Evolutionary conservation across 2,329 filamentous ascomycete genomes (phyloP).

Genomic region (Celoporthe dispersa): DNA sequence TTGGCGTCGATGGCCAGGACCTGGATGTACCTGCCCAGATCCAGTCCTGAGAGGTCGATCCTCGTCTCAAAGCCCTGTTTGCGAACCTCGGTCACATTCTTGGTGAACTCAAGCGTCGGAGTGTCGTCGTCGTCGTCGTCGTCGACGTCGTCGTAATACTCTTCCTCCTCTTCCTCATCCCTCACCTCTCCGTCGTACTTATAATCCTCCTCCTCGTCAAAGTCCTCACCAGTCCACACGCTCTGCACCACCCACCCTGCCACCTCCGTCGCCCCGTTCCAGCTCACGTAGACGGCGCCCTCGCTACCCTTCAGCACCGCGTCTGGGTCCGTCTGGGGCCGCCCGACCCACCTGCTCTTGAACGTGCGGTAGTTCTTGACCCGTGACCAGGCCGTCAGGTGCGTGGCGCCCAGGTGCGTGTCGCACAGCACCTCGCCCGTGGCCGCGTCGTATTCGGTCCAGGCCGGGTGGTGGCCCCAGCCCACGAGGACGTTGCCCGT

Average conservation of each 20-base stretch:
- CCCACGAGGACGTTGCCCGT: constrained; percentile 14
- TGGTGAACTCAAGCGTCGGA: neutral
- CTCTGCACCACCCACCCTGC: constrained; percentile 7
- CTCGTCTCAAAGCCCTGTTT: constrained; percentile 23
- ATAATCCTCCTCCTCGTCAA: neutral
- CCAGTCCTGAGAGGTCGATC: constrained; percentile 23
- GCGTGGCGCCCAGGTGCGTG: neutral
- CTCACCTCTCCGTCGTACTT: neutral
- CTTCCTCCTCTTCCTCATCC: neutral
- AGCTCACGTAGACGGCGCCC: constrained; percentile 7
- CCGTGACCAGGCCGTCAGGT: neutral
- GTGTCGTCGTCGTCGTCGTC: neutral
- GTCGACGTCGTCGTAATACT: neutral
- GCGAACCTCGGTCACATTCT: neutral
- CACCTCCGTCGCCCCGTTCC: constrained; percentile 16
- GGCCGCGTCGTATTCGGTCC: constrained; percentile 9
- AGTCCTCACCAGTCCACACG: neutral
- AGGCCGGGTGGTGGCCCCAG: constrained; percentile 17
- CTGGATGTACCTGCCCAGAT: constrained; percentile 1
- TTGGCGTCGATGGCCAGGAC: constrained; percentile 10
- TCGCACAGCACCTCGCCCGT: constrained; percentile 15
- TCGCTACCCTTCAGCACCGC: neutral
- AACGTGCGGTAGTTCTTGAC: constrained; percentile 19
- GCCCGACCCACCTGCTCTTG: constrained; percentile 11
- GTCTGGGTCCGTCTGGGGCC: constrained; percentile 10